These are phyloP conservation scores for Penicillium salamii DNA, from an alignment of 495 filamentous ascomycete species.

Conservation along the genomic window DNA sequence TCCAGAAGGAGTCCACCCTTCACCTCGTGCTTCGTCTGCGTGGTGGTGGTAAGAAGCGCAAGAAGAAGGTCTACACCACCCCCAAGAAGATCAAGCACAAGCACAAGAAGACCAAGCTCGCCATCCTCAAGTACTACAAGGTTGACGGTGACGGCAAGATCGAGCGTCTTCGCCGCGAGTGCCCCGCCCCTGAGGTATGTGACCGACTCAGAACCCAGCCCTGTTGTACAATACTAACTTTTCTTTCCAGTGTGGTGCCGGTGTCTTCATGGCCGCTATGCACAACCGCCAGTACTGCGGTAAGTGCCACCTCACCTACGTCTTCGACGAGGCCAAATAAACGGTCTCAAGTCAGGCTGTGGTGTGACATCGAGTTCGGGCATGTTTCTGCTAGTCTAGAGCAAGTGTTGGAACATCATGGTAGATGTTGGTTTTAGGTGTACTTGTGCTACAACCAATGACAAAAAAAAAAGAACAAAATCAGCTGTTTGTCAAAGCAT, in stretches of 20 bases:
- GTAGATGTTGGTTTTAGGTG: conserved; percentile 19
- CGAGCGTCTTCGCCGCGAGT: conserved; percentile 97
- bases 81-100: conserved; percentile 99
- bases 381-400: conserved; percentile 17
- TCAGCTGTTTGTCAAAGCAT: conserved; percentile 11
- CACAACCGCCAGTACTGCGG: conserved; percentile 99
- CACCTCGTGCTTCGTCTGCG: conserved; percentile 97
- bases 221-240: conserved; percentile 26
- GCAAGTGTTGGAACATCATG: conserved; percentile 20
- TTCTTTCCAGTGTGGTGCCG: conserved; percentile 79
- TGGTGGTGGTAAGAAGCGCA: conserved; percentile 96
- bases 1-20: conserved; percentile 99
- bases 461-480: conserved; percentile 19
- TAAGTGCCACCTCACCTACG: conserved; percentile 98
- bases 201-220: background rate
- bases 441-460: conserved; percentile 19
- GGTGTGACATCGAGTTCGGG: conserved; percentile 19
- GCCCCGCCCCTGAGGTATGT: conserved; percentile 85
- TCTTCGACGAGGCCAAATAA: conserved; percentile 86
- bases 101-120: conserved; percentile 99
- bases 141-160: conserved; percentile 99
- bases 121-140: conserved; percentile 99
- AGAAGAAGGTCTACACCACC: conserved; percentile 99
- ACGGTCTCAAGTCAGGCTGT: conserved; percentile 24
- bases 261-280: conserved; percentile 99